Base-by-base conservation (phyloP, 192 early-diverging fungal species). In the Backusella tarrabulga region DNA sequence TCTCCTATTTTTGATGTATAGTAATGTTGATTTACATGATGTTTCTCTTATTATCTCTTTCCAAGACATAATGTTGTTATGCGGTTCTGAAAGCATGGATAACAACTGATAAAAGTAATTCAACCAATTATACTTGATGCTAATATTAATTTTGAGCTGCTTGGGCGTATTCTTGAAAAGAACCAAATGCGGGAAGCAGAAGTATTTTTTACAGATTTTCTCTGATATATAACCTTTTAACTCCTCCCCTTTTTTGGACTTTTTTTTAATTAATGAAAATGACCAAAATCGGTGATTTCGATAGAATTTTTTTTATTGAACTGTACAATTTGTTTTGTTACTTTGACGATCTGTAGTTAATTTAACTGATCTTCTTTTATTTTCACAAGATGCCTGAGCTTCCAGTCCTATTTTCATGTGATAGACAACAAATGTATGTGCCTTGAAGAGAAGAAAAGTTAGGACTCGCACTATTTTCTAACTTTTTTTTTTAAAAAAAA, bases 341-440 rank as follows among this genome's bases (percentile, higher is more conserved):
- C 23, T 23, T 63, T 63, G 56, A 4, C 56, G 56, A 63, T 63
- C 56, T 63, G 56, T 14, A 12, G 56, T 63, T 63, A 63, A 29
- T 63, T 63, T 63, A 29, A 63, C 26, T 29, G 56, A 63, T 29
- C 56, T 26, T 63, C 56, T 23, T 63, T 63, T 63, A 29, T 63
- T 63, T 60, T 76, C 75, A n/a, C 75, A 76, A 46, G 67, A 36
- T 9, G 68, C 7, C 34, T 76, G 75, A 4, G 75, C 46, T 23
- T 76, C 75, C 14, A 76, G 26, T 8, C 75, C 75, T 15, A 69
- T 69, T 36, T 69, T 76, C 75, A 76, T 76, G 32, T 76, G 67
- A 26, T 76, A 68, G 19, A 68, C 42, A 36, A 54, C 35, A 34
- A 70, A 76, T 17, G 68, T 38, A 36, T 76, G 50, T 56, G 75